Base-by-base conservation (phyloP, 1,284 basidiomycete genomes). In the Ganoderma sinense region DNA sequence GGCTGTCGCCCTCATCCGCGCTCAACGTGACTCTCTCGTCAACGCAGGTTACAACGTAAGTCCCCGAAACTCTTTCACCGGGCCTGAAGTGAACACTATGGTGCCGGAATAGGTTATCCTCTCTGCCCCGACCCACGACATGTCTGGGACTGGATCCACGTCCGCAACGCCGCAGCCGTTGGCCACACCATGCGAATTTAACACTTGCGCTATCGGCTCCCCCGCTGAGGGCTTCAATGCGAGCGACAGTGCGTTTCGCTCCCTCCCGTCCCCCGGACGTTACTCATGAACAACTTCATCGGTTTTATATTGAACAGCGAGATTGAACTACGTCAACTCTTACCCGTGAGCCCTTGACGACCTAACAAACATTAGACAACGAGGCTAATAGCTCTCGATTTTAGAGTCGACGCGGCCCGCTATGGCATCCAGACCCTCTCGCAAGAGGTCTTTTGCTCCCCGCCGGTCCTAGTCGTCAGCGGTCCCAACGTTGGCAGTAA, bases 391-490 rank as follows among this genome's bases (percentile, higher is more conserved):
- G 31, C 2, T 29, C n/a, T 29, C 33, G 16, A 4, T 48, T n/a
- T 0, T 58, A 78, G 78, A 0, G 86, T 84, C 14, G 85, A 86
- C 70, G 75, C 86, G 2, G 84, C 82, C 13, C 76, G 78, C 14
- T 84, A 80, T 72, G 86, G 85, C 0, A 85, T 87, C 39, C 81
- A 87, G 73, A 84, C 82, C 0, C 78, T 87, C 4, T 79, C 85
- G 1, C 85, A 85, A 0, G 73, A 80, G 55, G 81, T 85, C 75
- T 84, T 86, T 40, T 80, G 81, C 10, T 73, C 77, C 14, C 71
- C 73, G n/a, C 87, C 87, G 0, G 86, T 88, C 68, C 79, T 89
- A 40, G 83, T 87, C 16, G 79, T 89, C 18, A 82, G 82, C 70
- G 88, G 87, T 0, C 83, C 84, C 0, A 88, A 89, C 74, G 82